Evolutionary conservation across 441 rosid genomes (phyloP).

Genomic region (Kokia cookei): DNA sequence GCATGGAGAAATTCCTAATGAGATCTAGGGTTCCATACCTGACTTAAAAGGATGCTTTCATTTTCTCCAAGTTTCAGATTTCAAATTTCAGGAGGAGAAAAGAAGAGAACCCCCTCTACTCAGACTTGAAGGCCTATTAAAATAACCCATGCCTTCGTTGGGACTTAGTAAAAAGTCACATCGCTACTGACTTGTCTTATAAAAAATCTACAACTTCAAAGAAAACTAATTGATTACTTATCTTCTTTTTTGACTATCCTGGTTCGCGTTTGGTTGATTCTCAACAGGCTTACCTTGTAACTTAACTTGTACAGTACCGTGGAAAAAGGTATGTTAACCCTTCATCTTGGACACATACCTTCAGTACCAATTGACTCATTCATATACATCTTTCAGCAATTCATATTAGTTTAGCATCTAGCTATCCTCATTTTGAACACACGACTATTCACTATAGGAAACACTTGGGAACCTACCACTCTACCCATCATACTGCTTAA

Average conservation of each 20-base stretch:
- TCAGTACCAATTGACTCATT: neutral
- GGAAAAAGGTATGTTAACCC: no score
- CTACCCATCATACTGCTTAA: neutral
- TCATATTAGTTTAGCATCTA: neutral
- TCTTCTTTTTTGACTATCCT: neutral
- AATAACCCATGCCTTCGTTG: neutral
- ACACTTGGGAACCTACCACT: neutral
- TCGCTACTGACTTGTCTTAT: neutral
- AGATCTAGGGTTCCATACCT: no score
- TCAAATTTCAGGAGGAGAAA: neutral
- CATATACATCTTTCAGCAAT: neutral
- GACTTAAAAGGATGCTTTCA: no score
- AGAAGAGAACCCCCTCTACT: neutral
- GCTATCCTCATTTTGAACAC: neutral
- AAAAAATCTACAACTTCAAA: neutral
- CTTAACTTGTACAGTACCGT: neutral
- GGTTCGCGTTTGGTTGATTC: neutral
- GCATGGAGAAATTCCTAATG: no score
- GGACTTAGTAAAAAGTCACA: neutral
- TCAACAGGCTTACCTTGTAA: neutral
- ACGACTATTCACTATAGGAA: neutral
- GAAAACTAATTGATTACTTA: neutral
- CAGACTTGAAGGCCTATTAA: no score
- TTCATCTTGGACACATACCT: no score
- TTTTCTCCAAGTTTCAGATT: neutral